A percentile compares a stretch with the other conserved stretches of the same genome.
Conservation (phyloP, 2,329 filamentous ascomycete genomes). For the Periconia sp. region DNA sequence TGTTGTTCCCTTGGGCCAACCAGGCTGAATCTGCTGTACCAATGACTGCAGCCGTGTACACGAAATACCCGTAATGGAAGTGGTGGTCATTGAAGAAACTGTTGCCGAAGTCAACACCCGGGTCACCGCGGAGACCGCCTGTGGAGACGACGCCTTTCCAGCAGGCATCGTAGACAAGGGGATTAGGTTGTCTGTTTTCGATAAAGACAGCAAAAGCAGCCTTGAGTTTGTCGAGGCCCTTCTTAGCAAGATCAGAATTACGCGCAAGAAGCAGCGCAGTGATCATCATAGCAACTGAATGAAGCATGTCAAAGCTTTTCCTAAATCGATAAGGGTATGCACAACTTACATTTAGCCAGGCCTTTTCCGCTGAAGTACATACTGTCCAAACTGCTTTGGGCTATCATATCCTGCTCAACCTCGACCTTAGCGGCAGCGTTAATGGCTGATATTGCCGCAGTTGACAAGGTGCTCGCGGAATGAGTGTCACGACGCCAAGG, state of each 20-base stretch:
- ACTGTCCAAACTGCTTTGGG: constrained; percentile 79
- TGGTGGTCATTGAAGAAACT: constrained; percentile 77
- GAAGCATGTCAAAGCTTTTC: too few relatives aligned
- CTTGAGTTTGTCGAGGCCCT: constrained; percentile 58
- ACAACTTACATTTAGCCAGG: constrained; percentile 52
- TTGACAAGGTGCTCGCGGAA: too few relatives aligned
- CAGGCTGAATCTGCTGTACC: constrained; percentile 79
- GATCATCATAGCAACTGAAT: constrained; percentile 53
- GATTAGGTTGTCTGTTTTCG: constrained; percentile 54
- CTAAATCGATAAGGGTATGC: too few relatives aligned
- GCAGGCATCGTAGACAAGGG: constrained; percentile 62
- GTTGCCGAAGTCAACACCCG: constrained; percentile 87
- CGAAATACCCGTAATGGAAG: constrained; percentile 82
- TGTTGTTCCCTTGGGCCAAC: constrained; percentile 69
- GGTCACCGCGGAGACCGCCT: constrained; percentile 64
- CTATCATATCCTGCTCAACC: constrained; percentile 74
- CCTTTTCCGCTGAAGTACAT: constrained; percentile 87
- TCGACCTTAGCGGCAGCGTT: constrained; percentile 70
- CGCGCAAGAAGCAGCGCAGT: constrained; percentile 62
- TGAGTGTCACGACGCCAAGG: too few relatives aligned
- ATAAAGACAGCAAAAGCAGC: constrained; percentile 58
- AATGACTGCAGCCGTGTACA: constrained; percentile 86
- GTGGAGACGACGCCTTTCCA: constrained; percentile 88
- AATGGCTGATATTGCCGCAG: too few relatives aligned
- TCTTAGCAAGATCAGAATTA: constrained; percentile 61